These are phyloP conservation scores for Thelephora ganbajun DNA, from an alignment of 768 basidiomycete genomes.

Conservation along the genomic window DNA sequence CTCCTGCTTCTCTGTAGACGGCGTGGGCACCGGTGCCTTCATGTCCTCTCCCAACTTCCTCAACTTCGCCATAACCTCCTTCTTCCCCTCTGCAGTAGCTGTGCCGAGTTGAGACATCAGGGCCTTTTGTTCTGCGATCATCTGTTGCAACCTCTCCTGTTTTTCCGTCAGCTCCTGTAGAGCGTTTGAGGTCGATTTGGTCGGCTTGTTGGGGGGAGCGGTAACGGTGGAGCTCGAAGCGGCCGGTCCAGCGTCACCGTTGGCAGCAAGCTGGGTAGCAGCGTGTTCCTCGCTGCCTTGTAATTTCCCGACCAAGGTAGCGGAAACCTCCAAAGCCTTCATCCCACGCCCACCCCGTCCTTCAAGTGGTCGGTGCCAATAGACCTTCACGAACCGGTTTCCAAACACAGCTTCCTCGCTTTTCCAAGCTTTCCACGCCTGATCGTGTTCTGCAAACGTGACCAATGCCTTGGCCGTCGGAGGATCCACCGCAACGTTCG, in stretches of 20 bases:
- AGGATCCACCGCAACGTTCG: conserved; percentile 82
- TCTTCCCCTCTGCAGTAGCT: conserved; percentile 60
- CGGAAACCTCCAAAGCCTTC: conserved; percentile 71
- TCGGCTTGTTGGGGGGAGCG: conserved; percentile 23
- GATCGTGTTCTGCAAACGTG: conserved; percentile 70
- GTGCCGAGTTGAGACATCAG: conserved; percentile 59
- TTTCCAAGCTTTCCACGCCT: conserved; percentile 85
- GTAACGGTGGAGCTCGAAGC: conserved; percentile 13
- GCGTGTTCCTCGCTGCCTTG: conserved; percentile 19
- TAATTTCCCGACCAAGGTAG: conserved; percentile 59
- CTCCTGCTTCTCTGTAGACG: conserved; percentile 30
- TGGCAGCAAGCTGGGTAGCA: conserved; percentile 10
- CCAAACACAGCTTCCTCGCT: conserved; percentile 90
- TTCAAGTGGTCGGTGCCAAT: conserved; percentile 90
- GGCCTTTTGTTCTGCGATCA: conserved; percentile 80
- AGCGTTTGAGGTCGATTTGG: conserved; percentile 18
- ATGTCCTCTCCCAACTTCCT: conserved; percentile 73
- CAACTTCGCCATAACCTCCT: conserved; percentile 60
- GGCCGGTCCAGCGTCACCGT: conserved; percentile 7
- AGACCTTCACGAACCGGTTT: conserved; percentile 89
- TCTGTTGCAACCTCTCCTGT: conserved; percentile 63
- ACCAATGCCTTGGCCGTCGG: conserved; percentile 67
- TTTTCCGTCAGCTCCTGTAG: conserved; percentile 51
- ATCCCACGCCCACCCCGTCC: conserved; percentile 75
- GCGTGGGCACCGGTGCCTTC: conserved; percentile 25